These are phyloP conservation scores for Emericellopsis terricola DNA, from an alignment of 495 filamentous ascomycete genomes.

Conservation along the genomic window DNA sequence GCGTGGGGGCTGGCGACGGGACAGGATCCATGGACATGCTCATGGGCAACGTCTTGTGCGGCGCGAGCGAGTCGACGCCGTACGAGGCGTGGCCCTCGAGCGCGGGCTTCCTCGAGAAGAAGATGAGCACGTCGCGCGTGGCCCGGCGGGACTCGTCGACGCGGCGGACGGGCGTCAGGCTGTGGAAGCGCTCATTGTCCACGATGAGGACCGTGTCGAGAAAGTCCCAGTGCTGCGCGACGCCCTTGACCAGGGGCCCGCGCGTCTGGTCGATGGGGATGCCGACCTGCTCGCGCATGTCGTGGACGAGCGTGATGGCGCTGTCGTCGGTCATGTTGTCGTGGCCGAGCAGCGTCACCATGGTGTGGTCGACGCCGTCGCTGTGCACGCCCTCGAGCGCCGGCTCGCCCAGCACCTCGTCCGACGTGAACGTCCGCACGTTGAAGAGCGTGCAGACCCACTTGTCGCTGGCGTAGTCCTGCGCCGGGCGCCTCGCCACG, in stretches of 20 bases:
- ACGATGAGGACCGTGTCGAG: slow-evolving; percentile 2
- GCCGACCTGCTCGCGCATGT: slow-evolving; percentile 1
- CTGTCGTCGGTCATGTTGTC: slow-evolving; percentile 2
- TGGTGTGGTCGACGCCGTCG: slow-evolving; percentile 3
- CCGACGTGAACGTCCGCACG: not conserved
- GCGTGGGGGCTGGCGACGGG: no score
- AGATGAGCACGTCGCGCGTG: not conserved
- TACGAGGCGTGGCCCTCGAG: not conserved
- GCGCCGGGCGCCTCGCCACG: not conserved
- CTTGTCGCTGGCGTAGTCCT: slow-evolving; percentile 1
- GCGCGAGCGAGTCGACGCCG: not conserved
- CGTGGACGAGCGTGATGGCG: slow-evolving; percentile 1
- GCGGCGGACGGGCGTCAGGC: not conserved
- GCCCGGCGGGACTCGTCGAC: not conserved
- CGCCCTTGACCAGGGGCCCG: not conserved
- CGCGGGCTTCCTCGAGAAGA: slow-evolving; percentile 1
- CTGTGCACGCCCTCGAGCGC: slow-evolving; percentile 2
- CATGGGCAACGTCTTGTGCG: slow-evolving; percentile 1
- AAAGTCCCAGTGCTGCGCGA: not conserved
- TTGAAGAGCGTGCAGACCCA: slow-evolving; percentile 2
- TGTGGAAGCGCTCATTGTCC: slow-evolving; percentile 2
- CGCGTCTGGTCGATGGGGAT: not conserved
- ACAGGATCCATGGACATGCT: not conserved
- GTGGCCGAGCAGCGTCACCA: not conserved
- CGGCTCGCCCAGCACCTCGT: not conserved